Evolutionary conservation across 495 filamentous ascomycete genomes (phyloP), one percentile per base, ranked within the genome.

Genomic region (Annulohypoxylon moriforme): DNA sequence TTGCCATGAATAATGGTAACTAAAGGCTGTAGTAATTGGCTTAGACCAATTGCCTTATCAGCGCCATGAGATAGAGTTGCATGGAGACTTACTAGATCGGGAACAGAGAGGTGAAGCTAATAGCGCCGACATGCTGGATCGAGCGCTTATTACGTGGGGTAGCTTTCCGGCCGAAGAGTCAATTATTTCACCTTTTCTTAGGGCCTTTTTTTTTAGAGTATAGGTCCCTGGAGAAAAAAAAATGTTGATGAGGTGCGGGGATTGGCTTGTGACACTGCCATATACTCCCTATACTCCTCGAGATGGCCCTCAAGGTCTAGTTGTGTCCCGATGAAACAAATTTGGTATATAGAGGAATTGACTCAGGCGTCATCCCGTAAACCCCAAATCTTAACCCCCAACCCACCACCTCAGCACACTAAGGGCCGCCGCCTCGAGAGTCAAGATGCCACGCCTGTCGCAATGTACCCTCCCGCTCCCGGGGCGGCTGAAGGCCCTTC

Each of bases 401-500:
- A 50, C 47, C 4, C 47, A 2, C 18, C 46, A 13, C 18, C 20
- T n/a, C n/a, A n/a, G n/a, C 16, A 0, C 24, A n/a, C 24, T 18
- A 60, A 20, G n/a, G 22, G 20, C 36, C 20, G 31, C 34, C 34
- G 6, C 13, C 5, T n/a, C n/a, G 11, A 40, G 16, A 56, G 20
- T 14, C 47, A 38, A 24, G n/a, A 72, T 72, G 69, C 63, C 69
- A 10, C 63, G 69, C 33, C 31, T 64, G 0, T 29, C 64, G 4
- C 72, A 38, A 24, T 59, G 38, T 60, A 20, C 47, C 7, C 67
- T 67, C 7, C 49, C 63, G 24, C 67, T 81, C 1, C 77, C 78
- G 4, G 62, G 53, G 24, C 76, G 73, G 34, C 75, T 84, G 20
- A 61, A 67, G 4, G 71, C 66, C 34, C 78, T 97, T 25, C 91